phyloP scores from a whole-genome alignment of 2,329 filamentous ascomycete species.

The Ophiocordyceps camponoti-saundersi region DNA sequence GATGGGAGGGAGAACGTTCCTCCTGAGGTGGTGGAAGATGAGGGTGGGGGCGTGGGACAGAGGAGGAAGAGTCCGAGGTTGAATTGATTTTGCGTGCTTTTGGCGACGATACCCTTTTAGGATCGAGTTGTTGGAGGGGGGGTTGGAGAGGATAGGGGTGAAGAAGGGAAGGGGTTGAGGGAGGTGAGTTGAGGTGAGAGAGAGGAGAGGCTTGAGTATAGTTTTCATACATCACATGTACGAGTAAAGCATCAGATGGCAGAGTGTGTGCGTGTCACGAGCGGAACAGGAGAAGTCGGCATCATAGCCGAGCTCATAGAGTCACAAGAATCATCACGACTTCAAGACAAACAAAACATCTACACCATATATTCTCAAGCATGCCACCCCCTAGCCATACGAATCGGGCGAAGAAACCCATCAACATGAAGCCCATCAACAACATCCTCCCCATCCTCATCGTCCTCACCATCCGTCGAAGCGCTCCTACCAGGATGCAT shows the following conservation, averaged over 20 bases:
- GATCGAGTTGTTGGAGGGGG: too few relatives aligned
- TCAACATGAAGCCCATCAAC: neutral
- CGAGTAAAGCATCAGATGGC: too few relatives aligned
- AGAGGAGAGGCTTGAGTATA: too few relatives aligned
- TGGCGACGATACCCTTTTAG: too few relatives aligned
- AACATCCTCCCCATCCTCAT: conserved; percentile 11
- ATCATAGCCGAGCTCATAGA: too few relatives aligned
- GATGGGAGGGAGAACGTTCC: conserved; percentile 37
- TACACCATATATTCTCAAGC: too few relatives aligned
- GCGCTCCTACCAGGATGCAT: neutral
- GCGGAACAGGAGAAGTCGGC: too few relatives aligned
- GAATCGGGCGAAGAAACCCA: neutral
- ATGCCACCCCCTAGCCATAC: too few relatives aligned
- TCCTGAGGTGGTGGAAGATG: conserved; percentile 9
- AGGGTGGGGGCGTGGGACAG: conserved; percentile 24
- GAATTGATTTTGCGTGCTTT: conserved; percentile 9
- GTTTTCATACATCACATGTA: too few relatives aligned
- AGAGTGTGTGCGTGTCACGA: too few relatives aligned
- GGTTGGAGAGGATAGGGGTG: neutral
- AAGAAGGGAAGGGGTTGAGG: neutral
- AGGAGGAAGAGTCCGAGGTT: conserved; percentile 39
- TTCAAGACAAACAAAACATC: too few relatives aligned
- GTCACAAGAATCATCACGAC: too few relatives aligned
- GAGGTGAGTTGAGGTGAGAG: neutral
- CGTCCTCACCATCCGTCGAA: neutral